Evolutionary conservation across 148 eudicot genomes (phyloP).

Genomic region (Beta vulgaris): DNA sequence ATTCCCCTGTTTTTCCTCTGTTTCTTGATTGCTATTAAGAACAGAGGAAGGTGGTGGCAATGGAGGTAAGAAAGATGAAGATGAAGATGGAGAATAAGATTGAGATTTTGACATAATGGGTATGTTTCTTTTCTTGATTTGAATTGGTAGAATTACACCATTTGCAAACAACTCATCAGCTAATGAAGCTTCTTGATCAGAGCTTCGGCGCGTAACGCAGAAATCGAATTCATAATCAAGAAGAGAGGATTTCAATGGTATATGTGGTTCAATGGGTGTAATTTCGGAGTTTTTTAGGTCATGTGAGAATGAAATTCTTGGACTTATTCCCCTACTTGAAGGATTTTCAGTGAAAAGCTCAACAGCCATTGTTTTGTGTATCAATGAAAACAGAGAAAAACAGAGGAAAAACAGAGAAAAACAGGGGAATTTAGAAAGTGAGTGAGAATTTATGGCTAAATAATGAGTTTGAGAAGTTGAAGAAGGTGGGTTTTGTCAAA

Average conservation of each 20-base stretch:
- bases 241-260: conserved; percentile 35
- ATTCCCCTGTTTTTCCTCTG: conserved; percentile 34
- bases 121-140: conserved; percentile 37
- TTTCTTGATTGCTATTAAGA: conserved; percentile 14
- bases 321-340: conserved; percentile 50
- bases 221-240: conserved; percentile 66
- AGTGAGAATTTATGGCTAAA: background rate
- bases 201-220: conserved; percentile 38
- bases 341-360: conserved; percentile 55
- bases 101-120: conserved; percentile 12
- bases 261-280: conserved; percentile 58
- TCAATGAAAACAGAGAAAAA: background rate
- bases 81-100: background rate
- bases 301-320: conserved; percentile 84
- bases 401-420: conserved; percentile 6
- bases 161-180: conserved; percentile 84
- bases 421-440: background rate
- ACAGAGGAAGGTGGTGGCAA: conserved; percentile 6
- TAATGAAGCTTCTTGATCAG: conserved; percentile 47
- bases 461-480: conserved; percentile 5
- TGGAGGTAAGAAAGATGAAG: conserved; percentile 20
- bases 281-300: conserved; percentile 60
- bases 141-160: conserved; percentile 62
- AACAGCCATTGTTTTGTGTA: conserved; percentile 49
- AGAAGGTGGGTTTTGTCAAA: background rate